Percentiles rank a stretch among this genome's conserved stretches.
Evolutionary conservation across 148 eudicot species (phyloP).

Genomic region (Selenicereus undatus): DNA sequence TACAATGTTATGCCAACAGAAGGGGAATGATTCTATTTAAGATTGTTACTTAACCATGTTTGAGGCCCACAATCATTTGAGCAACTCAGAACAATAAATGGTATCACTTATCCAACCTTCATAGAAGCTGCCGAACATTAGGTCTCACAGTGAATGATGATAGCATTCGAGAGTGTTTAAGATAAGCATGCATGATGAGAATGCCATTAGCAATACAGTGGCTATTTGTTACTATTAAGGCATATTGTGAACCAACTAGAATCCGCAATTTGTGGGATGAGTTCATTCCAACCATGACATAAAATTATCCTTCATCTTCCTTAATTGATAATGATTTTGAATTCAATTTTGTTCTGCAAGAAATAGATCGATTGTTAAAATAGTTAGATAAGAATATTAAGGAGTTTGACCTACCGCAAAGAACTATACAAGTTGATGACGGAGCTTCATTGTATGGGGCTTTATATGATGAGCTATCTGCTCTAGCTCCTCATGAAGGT

Average conservation of each 20-base stretch:
- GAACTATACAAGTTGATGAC: not conserved
- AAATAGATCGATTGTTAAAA: not conserved
- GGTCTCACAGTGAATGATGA: not conserved
- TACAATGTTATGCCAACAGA: too few species aligned
- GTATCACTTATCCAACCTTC: not conserved
- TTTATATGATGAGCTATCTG: not conserved
- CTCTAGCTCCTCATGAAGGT: not conserved
- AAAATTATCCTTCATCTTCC: not conserved
- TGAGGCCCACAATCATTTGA: conserved; percentile 2
- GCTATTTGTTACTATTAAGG: not conserved
- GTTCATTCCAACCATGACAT: not conserved
- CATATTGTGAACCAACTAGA: not conserved
- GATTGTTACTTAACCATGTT: not conserved
- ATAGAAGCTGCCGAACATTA: not conserved
- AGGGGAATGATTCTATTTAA: too few species aligned
- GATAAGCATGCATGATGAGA: not conserved
- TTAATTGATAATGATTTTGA: not conserved
- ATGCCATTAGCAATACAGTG: too few species aligned
- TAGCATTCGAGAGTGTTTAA: not conserved
- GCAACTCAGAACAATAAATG: not conserved
- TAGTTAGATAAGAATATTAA: not conserved
- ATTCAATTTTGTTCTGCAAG: not conserved
- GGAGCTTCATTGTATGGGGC: not conserved
- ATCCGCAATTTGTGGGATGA: not conserved
- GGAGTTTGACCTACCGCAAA: not conserved